These are phyloP conservation scores for Vaccinium darrowii DNA, from an alignment of 148 eudicot species.

Conservation along the genomic window DNA sequence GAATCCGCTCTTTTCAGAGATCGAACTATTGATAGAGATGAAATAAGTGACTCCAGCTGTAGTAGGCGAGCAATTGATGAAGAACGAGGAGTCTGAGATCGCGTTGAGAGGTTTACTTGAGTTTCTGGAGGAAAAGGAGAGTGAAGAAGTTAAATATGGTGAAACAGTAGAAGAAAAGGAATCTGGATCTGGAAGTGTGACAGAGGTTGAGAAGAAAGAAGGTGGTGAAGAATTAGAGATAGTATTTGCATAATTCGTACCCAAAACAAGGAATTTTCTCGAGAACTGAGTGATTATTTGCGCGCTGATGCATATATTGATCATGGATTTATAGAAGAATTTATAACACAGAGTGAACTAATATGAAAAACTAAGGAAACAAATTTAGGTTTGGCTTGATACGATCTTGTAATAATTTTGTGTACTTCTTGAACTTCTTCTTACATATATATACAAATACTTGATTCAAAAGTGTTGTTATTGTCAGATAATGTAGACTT, in stretches of 20 bases:
- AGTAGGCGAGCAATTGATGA: slow-evolving; percentile 45
- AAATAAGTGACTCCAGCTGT: slow-evolving; percentile 50
- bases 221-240: no score
- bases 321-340: no score
- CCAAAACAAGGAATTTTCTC: no score
- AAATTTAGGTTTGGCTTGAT: background rate
- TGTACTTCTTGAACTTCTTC: background rate
- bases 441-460: background rate
- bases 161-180: background rate
- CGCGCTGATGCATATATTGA: no score
- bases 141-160: slow-evolving; percentile 15
- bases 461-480: background rate
- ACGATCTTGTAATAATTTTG: background rate
- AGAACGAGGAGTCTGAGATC: slow-evolving; percentile 33
- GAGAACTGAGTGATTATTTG: no score
- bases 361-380: background rate
- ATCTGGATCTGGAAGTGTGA: background rate
- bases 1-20: slow-evolving; percentile 33
- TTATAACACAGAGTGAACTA: no score
- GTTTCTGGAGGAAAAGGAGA: slow-evolving; percentile 28
- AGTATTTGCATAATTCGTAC: no score
- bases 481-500: no score
- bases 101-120: slow-evolving; percentile 32
- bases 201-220: background rate
- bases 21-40: slow-evolving; percentile 26